Evolutionary conservation across 176 grass and related monocot genomes (phyloP).

Genomic region (Musa itinerans): DNA sequence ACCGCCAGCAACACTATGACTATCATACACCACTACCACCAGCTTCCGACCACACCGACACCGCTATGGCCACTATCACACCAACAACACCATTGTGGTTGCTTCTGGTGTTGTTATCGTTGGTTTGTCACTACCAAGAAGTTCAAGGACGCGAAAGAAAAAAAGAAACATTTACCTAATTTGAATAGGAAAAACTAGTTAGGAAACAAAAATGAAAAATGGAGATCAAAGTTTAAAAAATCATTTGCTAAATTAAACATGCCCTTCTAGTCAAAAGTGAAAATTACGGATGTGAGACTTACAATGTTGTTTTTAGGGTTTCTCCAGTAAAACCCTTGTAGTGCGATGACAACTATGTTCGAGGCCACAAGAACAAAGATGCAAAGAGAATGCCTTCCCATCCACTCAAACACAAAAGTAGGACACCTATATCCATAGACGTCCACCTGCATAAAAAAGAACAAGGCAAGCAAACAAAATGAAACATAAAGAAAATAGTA

Average conservation of each 20-base stretch:
- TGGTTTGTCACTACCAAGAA: not conserved
- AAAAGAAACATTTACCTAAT: not conserved
- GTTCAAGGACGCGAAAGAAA: not conserved
- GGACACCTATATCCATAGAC: conserved; percentile 7
- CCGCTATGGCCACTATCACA: not conserved
- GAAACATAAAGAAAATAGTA: not conserved
- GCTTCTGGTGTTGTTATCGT: not conserved
- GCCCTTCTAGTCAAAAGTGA: too few species aligned
- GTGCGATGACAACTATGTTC: conserved; percentile 1
- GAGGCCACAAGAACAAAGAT: conserved; percentile 24
- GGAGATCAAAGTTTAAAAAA: not conserved
- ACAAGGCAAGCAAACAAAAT: not conserved
- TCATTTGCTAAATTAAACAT: too few species aligned
- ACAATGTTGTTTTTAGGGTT: conserved; percentile 23
- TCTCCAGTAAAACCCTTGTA: conserved; percentile 34
- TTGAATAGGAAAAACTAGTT: not conserved
- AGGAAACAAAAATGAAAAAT: not conserved
- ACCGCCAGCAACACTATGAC: too few species aligned
- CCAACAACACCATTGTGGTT: not conserved
- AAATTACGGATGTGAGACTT: not conserved
- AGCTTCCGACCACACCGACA: too few species aligned
- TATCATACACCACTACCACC: too few species aligned
- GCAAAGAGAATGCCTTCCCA: conserved; percentile 30
- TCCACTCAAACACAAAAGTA: conserved; percentile 20
- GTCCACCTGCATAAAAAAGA: conserved; percentile 7